Evolutionary conservation across 1,284 basidiomycete species (phyloP).

Genomic region (Cryptococcus sp.): DNA sequence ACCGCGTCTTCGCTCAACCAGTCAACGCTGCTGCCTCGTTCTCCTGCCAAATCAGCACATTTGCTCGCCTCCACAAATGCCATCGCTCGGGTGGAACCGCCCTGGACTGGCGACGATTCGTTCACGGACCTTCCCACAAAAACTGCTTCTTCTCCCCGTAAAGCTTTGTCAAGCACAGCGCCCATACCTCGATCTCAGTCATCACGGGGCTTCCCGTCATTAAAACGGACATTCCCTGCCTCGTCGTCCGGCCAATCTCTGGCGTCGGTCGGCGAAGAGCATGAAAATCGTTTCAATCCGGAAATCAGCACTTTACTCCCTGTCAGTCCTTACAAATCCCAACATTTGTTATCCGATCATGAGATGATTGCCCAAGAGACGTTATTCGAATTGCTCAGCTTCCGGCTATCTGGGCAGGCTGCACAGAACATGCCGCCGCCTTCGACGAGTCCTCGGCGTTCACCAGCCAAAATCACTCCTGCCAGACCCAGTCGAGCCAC

Average conservation of each 20-base stretch:
- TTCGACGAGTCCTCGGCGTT: background rate
- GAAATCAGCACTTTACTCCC: slow-evolving; percentile 26
- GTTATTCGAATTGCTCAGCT: slow-evolving; percentile 13
- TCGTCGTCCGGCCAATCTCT: slow-evolving; percentile 33
- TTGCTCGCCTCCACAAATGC: slow-evolving; percentile 21
- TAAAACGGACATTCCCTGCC: slow-evolving; percentile 30
- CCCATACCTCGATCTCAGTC: slow-evolving; percentile 6
- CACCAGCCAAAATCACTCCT: slow-evolving; percentile 5
- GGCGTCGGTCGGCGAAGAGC: slow-evolving; percentile 25
- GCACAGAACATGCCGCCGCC: slow-evolving; percentile 1
- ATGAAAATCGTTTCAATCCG: background rate
- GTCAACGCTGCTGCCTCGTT: slow-evolving; percentile 22
- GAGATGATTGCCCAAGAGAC: slow-evolving; percentile 17
- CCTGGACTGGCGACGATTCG: slow-evolving; percentile 14
- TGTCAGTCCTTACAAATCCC: slow-evolving; percentile 23
- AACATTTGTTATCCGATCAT: slow-evolving; percentile 18
- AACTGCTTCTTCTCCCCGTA: slow-evolving; percentile 2
- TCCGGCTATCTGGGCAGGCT: slow-evolving; percentile 5
- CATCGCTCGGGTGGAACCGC: slow-evolving; percentile 13
- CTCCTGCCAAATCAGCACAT: slow-evolving; percentile 23
- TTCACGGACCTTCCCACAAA: background rate
- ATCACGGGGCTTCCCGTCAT: slow-evolving; percentile 4
- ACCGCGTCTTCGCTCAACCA: slow-evolving; percentile 8
- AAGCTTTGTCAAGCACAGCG: background rate
- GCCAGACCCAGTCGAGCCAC: slow-evolving; percentile 7